A percentile compares a stretch with the other conserved stretches of the same genome.
Conservation (phyloP, 176 grass and related monocot genomes). For the Echinochloa phyllopogon region DNA sequence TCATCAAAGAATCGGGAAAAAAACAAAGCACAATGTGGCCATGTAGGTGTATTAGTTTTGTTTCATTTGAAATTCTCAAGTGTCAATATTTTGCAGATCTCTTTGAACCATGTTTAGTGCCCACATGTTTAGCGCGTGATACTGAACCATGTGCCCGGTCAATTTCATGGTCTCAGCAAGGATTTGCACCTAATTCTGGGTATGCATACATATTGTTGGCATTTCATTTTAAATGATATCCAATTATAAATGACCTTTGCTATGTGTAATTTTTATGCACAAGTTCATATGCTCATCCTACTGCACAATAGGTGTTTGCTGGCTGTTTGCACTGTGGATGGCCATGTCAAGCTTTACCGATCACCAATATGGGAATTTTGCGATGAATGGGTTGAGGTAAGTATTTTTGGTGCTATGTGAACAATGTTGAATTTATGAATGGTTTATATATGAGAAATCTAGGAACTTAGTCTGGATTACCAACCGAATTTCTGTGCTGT, state of each 20-base stretch:
- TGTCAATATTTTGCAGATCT: slow-evolving; percentile 70
- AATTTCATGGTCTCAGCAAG: slow-evolving; percentile 87
- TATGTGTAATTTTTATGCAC: not conserved
- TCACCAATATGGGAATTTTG: slow-evolving; percentile 69
- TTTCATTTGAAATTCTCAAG: slow-evolving; percentile 21
- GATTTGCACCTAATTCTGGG: slow-evolving; percentile 82
- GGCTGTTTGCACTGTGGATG: slow-evolving; percentile 70
- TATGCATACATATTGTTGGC: slow-evolving; percentile 34
- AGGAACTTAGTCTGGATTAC: slow-evolving; percentile 26
- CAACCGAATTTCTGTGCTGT: slow-evolving; percentile 13
- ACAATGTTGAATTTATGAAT: slow-evolving; percentile 22
- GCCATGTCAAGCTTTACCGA: slow-evolving; percentile 81
- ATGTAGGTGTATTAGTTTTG: not conserved
- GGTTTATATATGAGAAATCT: not conserved
- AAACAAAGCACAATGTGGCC: not conserved
- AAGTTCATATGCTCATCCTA: slow-evolving; percentile 1
- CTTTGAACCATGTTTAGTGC: slow-evolving; percentile 72
- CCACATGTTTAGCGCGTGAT: slow-evolving; percentile 70
- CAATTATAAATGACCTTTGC: not conserved
- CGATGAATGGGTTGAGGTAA: slow-evolving; percentile 88
- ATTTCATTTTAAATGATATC: not conserved
- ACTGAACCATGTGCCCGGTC: slow-evolving; percentile 70
- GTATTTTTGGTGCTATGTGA: not conserved
- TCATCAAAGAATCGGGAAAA: not conserved
- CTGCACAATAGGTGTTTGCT: slow-evolving; percentile 68